These are phyloP conservation scores for Agaricus subrufescens DNA, from an alignment of 768 basidiomycete genomes.

Conservation along the genomic window DNA sequence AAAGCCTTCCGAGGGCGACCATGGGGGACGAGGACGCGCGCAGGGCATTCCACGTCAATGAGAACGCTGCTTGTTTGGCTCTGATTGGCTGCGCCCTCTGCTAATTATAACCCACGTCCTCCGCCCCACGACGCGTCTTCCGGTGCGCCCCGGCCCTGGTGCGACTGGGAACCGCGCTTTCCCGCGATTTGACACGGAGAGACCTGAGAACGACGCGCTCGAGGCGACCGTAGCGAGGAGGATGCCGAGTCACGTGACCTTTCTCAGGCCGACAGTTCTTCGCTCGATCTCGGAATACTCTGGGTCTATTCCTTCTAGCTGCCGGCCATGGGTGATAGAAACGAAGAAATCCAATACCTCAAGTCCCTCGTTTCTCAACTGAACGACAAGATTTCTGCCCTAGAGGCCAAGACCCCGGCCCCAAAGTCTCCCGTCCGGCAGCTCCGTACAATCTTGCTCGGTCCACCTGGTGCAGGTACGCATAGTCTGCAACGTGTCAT, in stretches of 20 bases:
- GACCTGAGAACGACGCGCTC: too few relatives aligned
- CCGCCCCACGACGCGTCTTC: too few relatives aligned
- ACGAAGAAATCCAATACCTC: conserved; percentile 89
- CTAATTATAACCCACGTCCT: background rate
- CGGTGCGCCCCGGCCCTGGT: too few relatives aligned
- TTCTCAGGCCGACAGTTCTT: conserved; percentile 6
- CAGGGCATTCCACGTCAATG: conserved; percentile 25
- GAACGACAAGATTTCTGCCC: conserved; percentile 77
- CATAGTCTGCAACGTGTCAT: conserved; percentile 8
- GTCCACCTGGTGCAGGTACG: conserved; percentile 95
- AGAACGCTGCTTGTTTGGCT: conserved; percentile 18
- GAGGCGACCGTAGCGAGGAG: too few relatives aligned
- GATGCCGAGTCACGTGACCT: background rate
- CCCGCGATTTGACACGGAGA: too few relatives aligned
- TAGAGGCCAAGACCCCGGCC: conserved; percentile 69
- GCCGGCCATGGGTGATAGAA: conserved; percentile 44
- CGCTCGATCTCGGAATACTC: conserved; percentile 1
- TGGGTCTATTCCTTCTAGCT: conserved; percentile 8
- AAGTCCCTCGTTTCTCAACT: conserved; percentile 89
- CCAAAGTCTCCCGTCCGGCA: conserved; percentile 44
- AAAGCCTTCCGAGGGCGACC: conserved; percentile 31
- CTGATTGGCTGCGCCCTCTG: conserved; percentile 18
- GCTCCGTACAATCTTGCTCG: conserved; percentile 88
- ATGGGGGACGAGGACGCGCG: conserved; percentile 19
- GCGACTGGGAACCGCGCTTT: too few relatives aligned